phyloP scores from a whole-genome alignment of 306 rosid genomes.

The Cajanus cajan region DNA sequence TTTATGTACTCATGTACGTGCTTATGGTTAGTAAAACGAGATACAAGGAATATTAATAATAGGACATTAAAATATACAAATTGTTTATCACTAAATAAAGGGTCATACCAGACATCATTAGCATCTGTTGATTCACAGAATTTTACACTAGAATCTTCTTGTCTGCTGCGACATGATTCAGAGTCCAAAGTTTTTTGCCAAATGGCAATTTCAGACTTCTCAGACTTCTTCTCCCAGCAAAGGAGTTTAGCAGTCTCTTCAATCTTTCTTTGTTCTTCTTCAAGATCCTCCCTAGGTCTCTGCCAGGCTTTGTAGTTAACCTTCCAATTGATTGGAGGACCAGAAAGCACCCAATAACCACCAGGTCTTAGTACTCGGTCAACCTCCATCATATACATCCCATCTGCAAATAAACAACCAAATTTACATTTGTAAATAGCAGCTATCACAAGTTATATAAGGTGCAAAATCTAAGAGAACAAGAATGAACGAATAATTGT shows the following conservation, averaged over 20 bases:
- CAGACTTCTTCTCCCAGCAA: constrained; percentile 94
- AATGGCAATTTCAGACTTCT: constrained; percentile 80
- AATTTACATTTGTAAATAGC: constrained; percentile 21
- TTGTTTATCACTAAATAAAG: neutral
- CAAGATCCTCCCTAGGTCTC: constrained; percentile 80
- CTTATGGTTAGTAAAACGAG: neutral
- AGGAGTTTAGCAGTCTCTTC: constrained; percentile 85
- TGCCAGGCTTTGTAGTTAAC: constrained; percentile 79
- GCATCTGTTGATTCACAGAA: constrained; percentile 59
- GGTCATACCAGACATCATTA: constrained; percentile 75
- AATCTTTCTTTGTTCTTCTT: constrained; percentile 79
- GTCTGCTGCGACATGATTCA: constrained; percentile 69
- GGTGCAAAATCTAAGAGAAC: constrained; percentile 27
- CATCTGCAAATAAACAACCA: constrained; percentile 51
- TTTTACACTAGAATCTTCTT: constrained; percentile 55
- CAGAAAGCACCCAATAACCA: constrained; percentile 97
- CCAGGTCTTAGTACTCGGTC: constrained; percentile 98
- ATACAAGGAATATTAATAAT: constrained; percentile 15
- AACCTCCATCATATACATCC: constrained; percentile 86
- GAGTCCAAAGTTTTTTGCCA: constrained; percentile 76
- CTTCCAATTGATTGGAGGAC: constrained; percentile 97
- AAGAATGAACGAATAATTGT: neutral
- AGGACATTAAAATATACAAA: neutral
- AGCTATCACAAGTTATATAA: constrained; percentile 9
- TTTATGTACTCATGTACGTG: neutral